Conservation (phyloP, 2,329 filamentous ascomycete species). For the Ramularia endophylla region DNA sequence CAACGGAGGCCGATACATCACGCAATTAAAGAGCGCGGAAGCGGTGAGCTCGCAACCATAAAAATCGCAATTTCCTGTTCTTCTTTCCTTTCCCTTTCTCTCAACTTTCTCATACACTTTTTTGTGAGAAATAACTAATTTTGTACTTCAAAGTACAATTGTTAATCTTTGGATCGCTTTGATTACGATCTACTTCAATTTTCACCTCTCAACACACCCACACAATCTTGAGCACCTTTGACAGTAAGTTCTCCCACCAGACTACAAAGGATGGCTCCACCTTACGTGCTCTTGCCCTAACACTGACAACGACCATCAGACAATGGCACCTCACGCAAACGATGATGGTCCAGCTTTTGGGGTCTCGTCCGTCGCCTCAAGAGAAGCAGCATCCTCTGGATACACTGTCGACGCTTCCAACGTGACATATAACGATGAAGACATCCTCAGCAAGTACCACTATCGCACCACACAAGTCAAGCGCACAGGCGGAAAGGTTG, state of each 20-base stretch:
- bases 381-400: constrained; percentile 28
- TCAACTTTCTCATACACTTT: constrained; percentile 6
- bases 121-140: not conserved
- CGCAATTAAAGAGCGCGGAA: no score
- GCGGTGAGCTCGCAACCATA: constrained; percentile 11
- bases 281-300: constrained; percentile 1
- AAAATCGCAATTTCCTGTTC: constrained; percentile 14
- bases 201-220: no score
- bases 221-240: not conserved
- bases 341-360: constrained; percentile 54
- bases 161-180: no score
- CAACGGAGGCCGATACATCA: no score
- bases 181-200: no score
- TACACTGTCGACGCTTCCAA: constrained; percentile 92
- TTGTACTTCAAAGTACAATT: not conserved
- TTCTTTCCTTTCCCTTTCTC: constrained; percentile 10
- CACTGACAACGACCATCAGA: constrained; percentile 32
- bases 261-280: constrained; percentile 30
- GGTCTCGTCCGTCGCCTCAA: constrained; percentile 19
- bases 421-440: constrained; percentile 78
- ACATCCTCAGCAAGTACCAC: constrained; percentile 90
- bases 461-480: constrained; percentile 89
- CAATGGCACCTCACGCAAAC: constrained; percentile 93
- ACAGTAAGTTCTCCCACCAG: not conserved
- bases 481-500: constrained; percentile 66